Evolutionary conservation across 495 filamentous ascomycete genomes (phyloP).

Genomic region (Lindgomyces ingoldianus): DNA sequence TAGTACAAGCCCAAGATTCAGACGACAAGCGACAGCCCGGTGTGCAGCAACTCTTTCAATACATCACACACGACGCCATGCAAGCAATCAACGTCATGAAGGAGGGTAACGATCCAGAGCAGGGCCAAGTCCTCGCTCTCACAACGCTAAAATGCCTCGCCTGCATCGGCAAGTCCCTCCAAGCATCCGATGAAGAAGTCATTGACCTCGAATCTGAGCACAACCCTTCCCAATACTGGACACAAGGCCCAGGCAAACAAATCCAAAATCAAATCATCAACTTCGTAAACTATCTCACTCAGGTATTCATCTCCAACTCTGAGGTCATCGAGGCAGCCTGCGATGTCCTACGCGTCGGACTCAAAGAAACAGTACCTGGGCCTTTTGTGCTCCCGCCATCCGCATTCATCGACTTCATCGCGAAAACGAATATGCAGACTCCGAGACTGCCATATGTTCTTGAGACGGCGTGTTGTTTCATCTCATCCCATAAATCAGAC

Average conservation of each 20-base stretch:
- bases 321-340: conserved; percentile 77
- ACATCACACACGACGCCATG: conserved; percentile 60
- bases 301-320: conserved; percentile 47
- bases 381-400: conserved; percentile 74
- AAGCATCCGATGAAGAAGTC: conserved; percentile 67
- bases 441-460: conserved; percentile 74
- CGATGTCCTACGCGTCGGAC: conserved; percentile 73
- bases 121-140: conserved; percentile 57
- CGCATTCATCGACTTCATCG: conserved; percentile 70
- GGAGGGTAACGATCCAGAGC: conserved; percentile 45
- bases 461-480: conserved; percentile 73
- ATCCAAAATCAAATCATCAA: conserved; percentile 63
- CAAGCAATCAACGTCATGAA: conserved; percentile 39
- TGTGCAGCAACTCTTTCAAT: conserved; percentile 64
- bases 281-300: conserved; percentile 58
- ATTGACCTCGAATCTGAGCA: conserved; percentile 60
- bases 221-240: conserved; percentile 60
- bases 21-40: conserved; percentile 63
- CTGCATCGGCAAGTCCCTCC: conserved; percentile 77
- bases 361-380: conserved; percentile 73
- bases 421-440: conserved; percentile 60
- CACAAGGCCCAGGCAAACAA: conserved; percentile 52
- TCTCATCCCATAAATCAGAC: conserved; percentile 60
- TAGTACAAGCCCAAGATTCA: conserved; percentile 73
- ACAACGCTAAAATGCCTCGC: conserved; percentile 70